Conservation (phyloP, 2,329 filamentous ascomycete species). For the Bertia moriformis region DNA sequence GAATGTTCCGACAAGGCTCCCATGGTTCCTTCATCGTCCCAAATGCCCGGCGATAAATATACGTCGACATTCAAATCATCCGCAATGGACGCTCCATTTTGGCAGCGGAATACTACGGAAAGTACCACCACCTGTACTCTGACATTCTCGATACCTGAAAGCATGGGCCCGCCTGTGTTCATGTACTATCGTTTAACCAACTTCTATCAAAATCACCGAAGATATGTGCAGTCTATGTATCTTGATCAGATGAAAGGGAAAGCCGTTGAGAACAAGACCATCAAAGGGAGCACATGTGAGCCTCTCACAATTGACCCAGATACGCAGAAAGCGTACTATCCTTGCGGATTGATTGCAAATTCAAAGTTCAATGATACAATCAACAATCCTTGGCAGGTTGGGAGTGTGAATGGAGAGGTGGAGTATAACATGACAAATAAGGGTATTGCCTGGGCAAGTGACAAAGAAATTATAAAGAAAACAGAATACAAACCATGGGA, state of each 20-base stretch:
- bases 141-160: conserved; percentile 64
- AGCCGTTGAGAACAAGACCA: conserved; percentile 39
- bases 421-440: conserved; percentile 61
- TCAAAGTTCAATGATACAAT: conserved; percentile 95
- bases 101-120: conserved; percentile 15
- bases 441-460: conserved; percentile 76
- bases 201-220: conserved; percentile 97
- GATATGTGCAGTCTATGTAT: conserved; percentile 85
- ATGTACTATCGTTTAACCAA: conserved; percentile 94
- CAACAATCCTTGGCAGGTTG: conserved; percentile 44
- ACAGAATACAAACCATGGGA: conserved; percentile 50
- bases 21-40: too few species aligned
- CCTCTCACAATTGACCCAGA: conserved; percentile 45
- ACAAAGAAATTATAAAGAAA: conserved; percentile 63
- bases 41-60: conserved; percentile 38
- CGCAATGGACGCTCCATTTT: conserved; percentile 47
- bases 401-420: conserved; percentile 22
- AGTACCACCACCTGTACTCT: conserved; percentile 50
- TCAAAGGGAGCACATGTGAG: conserved; percentile 58
- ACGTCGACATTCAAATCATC: conserved; percentile 42
- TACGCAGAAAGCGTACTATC: conserved; percentile 65
- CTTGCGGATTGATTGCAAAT: conserved; percentile 91
- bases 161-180: conserved; percentile 67
- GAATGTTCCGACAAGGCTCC: conserved; percentile 50
- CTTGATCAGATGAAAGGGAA: conserved; percentile 66